Conservation (phyloP, 2,329 filamentous ascomycete species). For the Aspergillus viridinutans region DNA sequence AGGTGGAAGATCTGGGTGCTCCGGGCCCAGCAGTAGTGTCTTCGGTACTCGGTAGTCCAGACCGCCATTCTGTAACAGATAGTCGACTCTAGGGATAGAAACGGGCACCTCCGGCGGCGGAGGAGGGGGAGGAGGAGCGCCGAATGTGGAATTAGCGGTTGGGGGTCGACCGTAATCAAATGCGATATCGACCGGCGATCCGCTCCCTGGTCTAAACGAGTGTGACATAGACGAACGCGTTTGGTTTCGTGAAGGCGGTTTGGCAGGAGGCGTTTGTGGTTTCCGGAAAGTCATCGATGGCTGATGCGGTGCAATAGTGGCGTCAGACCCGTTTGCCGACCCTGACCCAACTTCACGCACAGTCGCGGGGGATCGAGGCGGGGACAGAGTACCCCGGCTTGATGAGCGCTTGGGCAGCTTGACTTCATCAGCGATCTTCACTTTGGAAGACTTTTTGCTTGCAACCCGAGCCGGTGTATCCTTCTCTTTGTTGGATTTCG, state of each 20-base stretch:
- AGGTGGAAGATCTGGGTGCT: conserved; percentile 54
- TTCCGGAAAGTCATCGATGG: conserved; percentile 29
- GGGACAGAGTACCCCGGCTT: conserved; percentile 29
- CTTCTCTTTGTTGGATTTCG: conserved; percentile 36
- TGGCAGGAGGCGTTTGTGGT: conserved; percentile 25
- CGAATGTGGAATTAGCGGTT: conserved; percentile 27
- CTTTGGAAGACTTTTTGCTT: conserved; percentile 33
- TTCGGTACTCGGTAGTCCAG: conserved; percentile 67
- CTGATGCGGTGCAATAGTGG: conserved; percentile 44
- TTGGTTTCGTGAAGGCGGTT: conserved; percentile 34
- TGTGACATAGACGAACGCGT: conserved; percentile 29
- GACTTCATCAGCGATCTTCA: conserved; percentile 28
- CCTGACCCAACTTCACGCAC: conserved; percentile 31
- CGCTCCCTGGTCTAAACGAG: conserved; percentile 15
- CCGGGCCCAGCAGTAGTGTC: conserved; percentile 56
- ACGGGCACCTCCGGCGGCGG: conserved; percentile 64
- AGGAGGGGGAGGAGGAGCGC: conserved; percentile 65
- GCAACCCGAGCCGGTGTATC: conserved; percentile 32
- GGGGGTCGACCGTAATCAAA: conserved; percentile 31
- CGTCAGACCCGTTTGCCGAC: conserved; percentile 42
- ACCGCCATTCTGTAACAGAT: conserved; percentile 84
- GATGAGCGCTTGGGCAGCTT: conserved; percentile 30
- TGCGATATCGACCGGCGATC: conserved; percentile 34
- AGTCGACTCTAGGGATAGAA: conserved; percentile 80
- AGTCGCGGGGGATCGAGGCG: conserved; percentile 33